phyloP scores from a whole-genome alignment of 345 rosid species.

The Dovyalis caffra region DNA sequence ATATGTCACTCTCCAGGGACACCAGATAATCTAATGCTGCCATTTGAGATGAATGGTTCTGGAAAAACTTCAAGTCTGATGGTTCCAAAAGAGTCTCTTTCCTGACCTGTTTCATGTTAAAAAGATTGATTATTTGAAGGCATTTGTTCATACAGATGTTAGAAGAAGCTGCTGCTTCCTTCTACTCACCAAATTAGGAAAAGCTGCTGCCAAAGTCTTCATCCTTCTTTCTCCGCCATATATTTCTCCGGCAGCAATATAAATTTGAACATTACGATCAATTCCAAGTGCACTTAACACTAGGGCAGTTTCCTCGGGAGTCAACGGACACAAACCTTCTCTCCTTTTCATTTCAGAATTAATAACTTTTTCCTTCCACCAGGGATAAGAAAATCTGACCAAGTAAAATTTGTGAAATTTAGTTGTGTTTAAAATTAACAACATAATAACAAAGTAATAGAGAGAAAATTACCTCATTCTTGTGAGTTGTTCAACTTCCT shows the following conservation, averaged over 20 bases:
- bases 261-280: conserved; percentile 73
- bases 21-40: conserved; percentile 89
- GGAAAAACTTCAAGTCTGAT: conserved; percentile 63
- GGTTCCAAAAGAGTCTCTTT: conserved; percentile 71
- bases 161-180: not conserved
- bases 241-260: conserved; percentile 96
- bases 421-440: not conserved
- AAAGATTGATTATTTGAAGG: not conserved
- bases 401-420: conserved; percentile 5
- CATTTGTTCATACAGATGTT: not conserved
- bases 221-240: conserved; percentile 82
- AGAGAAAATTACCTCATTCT: conserved; percentile 64
- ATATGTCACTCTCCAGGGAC: conserved; percentile 85
- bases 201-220: conserved; percentile 54
- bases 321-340: conserved; percentile 89
- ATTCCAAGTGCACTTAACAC: conserved; percentile 68
- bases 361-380: conserved; percentile 87
- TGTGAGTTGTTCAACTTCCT: conserved; percentile 80
- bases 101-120: conserved; percentile 56
- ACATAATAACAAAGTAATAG: not conserved
- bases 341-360: conserved; percentile 78
- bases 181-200: conserved; percentile 78
- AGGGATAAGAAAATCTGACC: conserved; percentile 75
- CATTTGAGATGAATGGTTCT: conserved; percentile 87
- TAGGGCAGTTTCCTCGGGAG: conserved; percentile 97